These are phyloP conservation scores for Aureobasidium sp. DNA, from an alignment of 2,329 filamentous ascomycete genomes.

Conservation along the genomic window DNA sequence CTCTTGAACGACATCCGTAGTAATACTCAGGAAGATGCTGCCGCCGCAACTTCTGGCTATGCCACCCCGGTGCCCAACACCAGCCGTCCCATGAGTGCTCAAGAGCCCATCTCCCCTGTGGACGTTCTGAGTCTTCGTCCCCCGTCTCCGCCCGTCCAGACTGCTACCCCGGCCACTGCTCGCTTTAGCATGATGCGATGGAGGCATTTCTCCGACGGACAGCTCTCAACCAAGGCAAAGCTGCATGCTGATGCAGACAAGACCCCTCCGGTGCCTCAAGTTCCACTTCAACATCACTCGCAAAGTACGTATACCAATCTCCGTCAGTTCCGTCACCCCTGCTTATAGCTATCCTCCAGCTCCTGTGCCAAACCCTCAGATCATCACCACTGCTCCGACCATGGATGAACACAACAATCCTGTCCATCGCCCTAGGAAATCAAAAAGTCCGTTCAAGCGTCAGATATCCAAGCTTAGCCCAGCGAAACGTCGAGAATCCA, in stretches of 20 bases:
- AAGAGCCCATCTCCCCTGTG: neutral
- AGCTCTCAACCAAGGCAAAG: conserved; percentile 68
- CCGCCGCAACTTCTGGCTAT: neutral
- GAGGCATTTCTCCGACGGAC: conserved; percentile 87
- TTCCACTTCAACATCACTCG: conserved; percentile 28
- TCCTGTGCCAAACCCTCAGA: conserved; percentile 45
- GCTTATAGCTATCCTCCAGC: neutral
- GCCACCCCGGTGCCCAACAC: conserved; percentile 9
- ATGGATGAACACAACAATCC: conserved; percentile 35
- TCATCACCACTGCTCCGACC: conserved; percentile 89
- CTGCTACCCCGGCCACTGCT: conserved; percentile 27
- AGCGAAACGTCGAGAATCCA: conserved; percentile 7
- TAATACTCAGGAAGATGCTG: conserved; percentile 9
- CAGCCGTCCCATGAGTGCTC: conserved; percentile 1
- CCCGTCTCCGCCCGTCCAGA: conserved; percentile 15
- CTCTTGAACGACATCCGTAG: conserved; percentile 15
- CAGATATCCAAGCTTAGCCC: conserved; percentile 29
- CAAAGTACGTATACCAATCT: neutral
- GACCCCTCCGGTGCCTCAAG: conserved; percentile 37
- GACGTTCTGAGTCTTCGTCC: conserved; percentile 2
- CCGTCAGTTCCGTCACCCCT: conserved; percentile 18
- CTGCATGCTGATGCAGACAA: conserved; percentile 53
- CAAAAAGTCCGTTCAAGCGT: conserved; percentile 17
- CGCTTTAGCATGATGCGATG: conserved; percentile 67
- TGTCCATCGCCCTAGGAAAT: conserved; percentile 18